Base-by-base conservation (phyloP, 352 stramenopile species). In the Thalassiosira hispida region DNA sequence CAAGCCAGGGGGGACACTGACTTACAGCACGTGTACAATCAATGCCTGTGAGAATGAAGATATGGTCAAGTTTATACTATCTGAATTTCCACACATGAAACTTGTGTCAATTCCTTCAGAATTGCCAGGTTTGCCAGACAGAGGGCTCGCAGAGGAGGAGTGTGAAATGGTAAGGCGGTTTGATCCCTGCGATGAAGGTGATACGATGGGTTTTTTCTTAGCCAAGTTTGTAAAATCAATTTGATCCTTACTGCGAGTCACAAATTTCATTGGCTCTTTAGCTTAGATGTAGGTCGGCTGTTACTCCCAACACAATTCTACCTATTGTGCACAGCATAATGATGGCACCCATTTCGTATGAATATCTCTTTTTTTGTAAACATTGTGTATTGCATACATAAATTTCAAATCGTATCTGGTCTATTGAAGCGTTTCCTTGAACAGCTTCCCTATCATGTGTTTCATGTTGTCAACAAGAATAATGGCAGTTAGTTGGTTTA, bases 21-120 rank as follows among this genome's bases (percentile, higher is more conserved):
- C 97, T 33, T 98, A 98, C 80, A 97, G 93, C 29, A 98, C 96
- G 14, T 98, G 96, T 65, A 98, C 96, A 0, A 96, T 98, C 59
- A 96, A 97, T 74, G 88, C 93, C 1, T 83, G 87, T 35, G 96
- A 98, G 77, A 98, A 98, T 70, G 95, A 98, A 77, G 81, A 92
- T 52, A 97, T 98, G 89, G 95, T 98, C 27, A 79, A 79, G 0
- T 93, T 97, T 76, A 95, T 96, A 27, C 84, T 98, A 5, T 78
- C 95, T 51, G 90, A 95, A 12, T 97, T 97, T 76, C 90, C 93
- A 5, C 75, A 8, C 27, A 88, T 98, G 51, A 71, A 94, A 53
- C 86, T 98, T 2, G 81, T 96, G 20, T 87, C 82, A 47, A 80
- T 89, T 25, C 73, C 73, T 80, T 0, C 84, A 87, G 47, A 87